These are phyloP conservation scores for Melaleuca quinquenervia DNA, from an alignment of 345 rosid species.

Conservation along the genomic window DNA sequence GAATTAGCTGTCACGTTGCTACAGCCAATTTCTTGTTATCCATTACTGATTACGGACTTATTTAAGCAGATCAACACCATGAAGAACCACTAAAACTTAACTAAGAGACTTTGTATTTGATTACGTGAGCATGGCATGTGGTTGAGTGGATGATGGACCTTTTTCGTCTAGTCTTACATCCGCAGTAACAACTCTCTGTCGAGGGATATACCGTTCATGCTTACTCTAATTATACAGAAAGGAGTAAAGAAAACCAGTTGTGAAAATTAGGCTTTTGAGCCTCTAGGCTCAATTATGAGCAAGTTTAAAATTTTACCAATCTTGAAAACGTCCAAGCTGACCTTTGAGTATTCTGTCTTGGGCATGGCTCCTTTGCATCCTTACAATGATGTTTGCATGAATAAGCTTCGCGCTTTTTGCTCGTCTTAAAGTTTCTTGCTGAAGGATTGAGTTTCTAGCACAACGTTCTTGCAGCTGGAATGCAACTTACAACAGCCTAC, in stretches of 20 bases:
- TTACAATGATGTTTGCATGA: neutral
- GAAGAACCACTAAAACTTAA: neutral
- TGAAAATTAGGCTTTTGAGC: neutral
- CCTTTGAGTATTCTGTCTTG: neutral
- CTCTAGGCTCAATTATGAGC: neutral
- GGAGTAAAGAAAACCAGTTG: neutral
- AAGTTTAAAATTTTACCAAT: neutral
- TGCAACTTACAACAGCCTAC: slow-evolving; percentile 18
- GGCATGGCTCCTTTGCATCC: neutral
- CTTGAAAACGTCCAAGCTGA: neutral
- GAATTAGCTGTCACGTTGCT: neutral
- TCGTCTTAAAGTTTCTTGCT: neutral
- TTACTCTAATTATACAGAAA: neutral
- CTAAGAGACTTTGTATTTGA: neutral
- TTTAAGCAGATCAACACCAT: neutral
- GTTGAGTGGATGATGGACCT: neutral
- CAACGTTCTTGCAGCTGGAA: slow-evolving; percentile 9
- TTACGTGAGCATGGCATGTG: neutral
- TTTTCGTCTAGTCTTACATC: neutral
- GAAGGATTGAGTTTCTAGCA: neutral
- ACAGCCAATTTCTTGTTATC: neutral
- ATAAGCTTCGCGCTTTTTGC: neutral
- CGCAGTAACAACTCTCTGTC: neutral
- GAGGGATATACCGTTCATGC: neutral
- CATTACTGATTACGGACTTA: neutral